A percentile compares a stretch with the other conserved stretches of the same genome.
phyloP scores from a whole-genome alignment of 2,329 filamentous ascomycete species.

The Clonostachys rosea region DNA sequence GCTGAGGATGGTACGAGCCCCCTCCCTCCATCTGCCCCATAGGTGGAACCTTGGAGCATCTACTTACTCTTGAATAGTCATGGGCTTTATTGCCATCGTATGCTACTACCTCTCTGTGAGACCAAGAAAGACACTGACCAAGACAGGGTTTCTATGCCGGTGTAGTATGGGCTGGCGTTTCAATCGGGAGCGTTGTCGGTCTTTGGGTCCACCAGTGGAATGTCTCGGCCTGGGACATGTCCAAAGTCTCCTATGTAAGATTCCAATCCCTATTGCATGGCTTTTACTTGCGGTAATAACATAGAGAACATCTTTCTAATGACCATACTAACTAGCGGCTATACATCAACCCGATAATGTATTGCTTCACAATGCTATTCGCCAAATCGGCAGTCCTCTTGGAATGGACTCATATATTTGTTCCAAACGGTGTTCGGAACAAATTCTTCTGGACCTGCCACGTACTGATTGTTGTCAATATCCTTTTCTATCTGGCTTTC shows the following conservation, averaged over 20 bases:
- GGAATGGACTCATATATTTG: conserved; percentile 7
- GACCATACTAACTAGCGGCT: not conserved
- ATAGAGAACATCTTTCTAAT: not conserved
- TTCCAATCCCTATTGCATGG: not conserved
- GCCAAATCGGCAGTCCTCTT: conserved; percentile 6
- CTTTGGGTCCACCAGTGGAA: not conserved
- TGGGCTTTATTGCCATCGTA: no score
- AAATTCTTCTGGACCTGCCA: conserved; percentile 15
- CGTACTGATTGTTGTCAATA: conserved; percentile 3
- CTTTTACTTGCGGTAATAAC: not conserved
- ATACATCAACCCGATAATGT: not conserved
- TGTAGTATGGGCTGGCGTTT: no score
- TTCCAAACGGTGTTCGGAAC: conserved; percentile 5
- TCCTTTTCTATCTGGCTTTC: not conserved
- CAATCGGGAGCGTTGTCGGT: no score
- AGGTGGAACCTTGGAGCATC: no score
- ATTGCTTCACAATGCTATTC: not conserved
- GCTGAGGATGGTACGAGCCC: not conserved
- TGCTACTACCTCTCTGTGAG: no score
- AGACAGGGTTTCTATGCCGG: no score
- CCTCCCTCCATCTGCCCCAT: no score
- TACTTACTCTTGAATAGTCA: no score
- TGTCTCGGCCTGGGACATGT: not conserved
- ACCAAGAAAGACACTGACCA: no score
- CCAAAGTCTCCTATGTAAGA: not conserved